Evolutionary conservation across 139 green algal species (phyloP).

Genomic region (Pleodorina starrii): DNA sequence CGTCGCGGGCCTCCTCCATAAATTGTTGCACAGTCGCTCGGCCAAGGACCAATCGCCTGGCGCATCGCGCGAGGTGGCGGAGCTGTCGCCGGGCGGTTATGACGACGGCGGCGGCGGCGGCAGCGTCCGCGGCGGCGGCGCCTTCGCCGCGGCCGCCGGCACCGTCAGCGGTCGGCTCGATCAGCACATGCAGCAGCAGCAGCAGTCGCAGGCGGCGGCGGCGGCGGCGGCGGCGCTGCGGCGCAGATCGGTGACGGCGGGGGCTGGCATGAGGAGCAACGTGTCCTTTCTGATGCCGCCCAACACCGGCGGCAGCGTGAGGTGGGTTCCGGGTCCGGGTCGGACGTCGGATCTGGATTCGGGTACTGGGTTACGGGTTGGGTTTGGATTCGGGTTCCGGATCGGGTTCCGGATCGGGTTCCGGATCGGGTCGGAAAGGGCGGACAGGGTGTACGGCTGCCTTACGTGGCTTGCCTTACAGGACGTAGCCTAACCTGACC

Average conservation of each 20-base stretch:
- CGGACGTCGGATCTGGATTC: neutral
- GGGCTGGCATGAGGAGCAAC: neutral
- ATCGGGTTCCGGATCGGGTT: too few relatives aligned
- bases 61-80: too few relatives aligned
- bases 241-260: neutral
- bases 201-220: neutral
- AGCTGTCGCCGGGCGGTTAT: neutral
- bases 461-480: neutral
- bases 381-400: too few relatives aligned
- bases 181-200: neutral
- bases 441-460: neutral
- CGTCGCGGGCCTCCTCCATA: neutral
- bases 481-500: too few relatives aligned
- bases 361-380: neutral
- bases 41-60: neutral
- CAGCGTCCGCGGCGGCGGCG: neutral
- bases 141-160: neutral
- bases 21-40: neutral
- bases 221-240: neutral
- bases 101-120: neutral
- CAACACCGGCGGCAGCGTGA: neutral
- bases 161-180: neutral
- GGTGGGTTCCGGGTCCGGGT: neutral
- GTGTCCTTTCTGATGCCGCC: neutral
- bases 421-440: too few relatives aligned